phyloP scores from a whole-genome alignment of 2,329 filamentous ascomycete species.

The Drechslerella dactyloides region DNA sequence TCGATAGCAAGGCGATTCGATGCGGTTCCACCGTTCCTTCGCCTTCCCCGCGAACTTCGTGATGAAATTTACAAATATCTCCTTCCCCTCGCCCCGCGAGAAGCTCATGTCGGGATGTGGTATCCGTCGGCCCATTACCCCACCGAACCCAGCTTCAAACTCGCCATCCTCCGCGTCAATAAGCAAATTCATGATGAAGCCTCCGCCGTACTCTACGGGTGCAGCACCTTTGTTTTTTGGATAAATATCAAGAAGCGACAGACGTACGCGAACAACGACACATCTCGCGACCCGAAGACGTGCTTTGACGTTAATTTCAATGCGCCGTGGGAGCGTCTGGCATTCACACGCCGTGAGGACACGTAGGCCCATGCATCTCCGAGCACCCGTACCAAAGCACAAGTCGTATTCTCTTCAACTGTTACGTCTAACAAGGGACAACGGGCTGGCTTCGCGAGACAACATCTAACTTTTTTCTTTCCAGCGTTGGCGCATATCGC shows the following conservation, averaged over 20 bases:
- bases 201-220: neutral
- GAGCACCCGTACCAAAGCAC: too few relatives aligned
- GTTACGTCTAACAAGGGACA: too few relatives aligned
- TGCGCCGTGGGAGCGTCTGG: too few relatives aligned
- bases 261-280: neutral
- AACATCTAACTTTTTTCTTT: too few relatives aligned
- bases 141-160: neutral
- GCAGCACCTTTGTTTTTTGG: neutral
- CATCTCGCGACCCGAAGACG: too few relatives aligned
- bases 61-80: slow-evolving; percentile 36
- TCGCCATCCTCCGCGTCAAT: neutral
- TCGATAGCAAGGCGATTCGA: neutral
- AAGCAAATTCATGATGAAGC: neutral
- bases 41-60: slow-evolving; percentile 35
- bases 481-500: slow-evolving; percentile 6
- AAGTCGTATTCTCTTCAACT: too few relatives aligned
- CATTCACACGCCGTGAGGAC: too few relatives aligned
- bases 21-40: slow-evolving; percentile 11
- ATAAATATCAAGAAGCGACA: neutral
- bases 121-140: neutral
- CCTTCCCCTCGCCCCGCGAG: slow-evolving; percentile 4
- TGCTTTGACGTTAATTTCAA: too few relatives aligned
- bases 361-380: too few relatives aligned
- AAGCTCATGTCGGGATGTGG: too few relatives aligned
- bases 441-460: too few relatives aligned